Evolutionary conservation across 768 basidiomycete species (phyloP).

Genomic region (Lentinula detonsa): DNA sequence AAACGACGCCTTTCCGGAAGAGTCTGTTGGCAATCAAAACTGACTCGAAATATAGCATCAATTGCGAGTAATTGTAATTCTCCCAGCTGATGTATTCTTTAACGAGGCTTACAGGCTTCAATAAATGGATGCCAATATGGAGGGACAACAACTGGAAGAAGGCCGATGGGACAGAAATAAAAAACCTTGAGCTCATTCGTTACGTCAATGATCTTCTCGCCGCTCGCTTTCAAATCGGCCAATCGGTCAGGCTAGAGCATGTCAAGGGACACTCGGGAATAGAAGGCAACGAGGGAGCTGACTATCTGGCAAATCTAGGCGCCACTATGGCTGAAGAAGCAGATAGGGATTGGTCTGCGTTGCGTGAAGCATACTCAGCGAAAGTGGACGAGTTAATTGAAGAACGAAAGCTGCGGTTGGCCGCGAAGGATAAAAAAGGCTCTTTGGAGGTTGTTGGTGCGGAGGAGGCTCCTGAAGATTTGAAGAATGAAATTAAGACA

Average conservation of each 20-base stretch:
- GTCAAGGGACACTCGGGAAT: slow-evolving; percentile 78
- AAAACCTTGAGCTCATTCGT: slow-evolving; percentile 66
- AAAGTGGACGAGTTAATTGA: background rate
- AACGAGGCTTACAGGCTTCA: slow-evolving; percentile 45
- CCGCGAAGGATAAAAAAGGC: background rate
- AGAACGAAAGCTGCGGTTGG: background rate
- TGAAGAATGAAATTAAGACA: background rate
- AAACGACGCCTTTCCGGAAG: slow-evolving; percentile 54
- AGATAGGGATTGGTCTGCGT: slow-evolving; percentile 59
- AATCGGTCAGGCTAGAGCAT: slow-evolving; percentile 56
- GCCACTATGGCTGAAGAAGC: slow-evolving; percentile 25
- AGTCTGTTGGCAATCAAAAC: slow-evolving; percentile 69
- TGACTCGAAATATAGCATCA: slow-evolving; percentile 81
- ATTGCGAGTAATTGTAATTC: slow-evolving; percentile 41
- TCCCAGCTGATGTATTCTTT: background rate
- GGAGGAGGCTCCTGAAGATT: background rate
- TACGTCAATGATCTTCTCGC: slow-evolving; percentile 64
- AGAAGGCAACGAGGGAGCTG: slow-evolving; percentile 85
- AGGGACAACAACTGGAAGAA: slow-evolving; percentile 41
- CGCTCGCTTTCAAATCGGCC: slow-evolving; percentile 41
- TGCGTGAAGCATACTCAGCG: slow-evolving; percentile 19
- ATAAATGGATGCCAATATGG: slow-evolving; percentile 70
- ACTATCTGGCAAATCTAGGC: slow-evolving; percentile 63
- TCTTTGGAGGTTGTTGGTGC: background rate
- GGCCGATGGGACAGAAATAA: slow-evolving; percentile 48